These are phyloP conservation scores for Beauveria medogensis DNA, from an alignment of 2,329 filamentous ascomycete species.

Conservation along the genomic window DNA sequence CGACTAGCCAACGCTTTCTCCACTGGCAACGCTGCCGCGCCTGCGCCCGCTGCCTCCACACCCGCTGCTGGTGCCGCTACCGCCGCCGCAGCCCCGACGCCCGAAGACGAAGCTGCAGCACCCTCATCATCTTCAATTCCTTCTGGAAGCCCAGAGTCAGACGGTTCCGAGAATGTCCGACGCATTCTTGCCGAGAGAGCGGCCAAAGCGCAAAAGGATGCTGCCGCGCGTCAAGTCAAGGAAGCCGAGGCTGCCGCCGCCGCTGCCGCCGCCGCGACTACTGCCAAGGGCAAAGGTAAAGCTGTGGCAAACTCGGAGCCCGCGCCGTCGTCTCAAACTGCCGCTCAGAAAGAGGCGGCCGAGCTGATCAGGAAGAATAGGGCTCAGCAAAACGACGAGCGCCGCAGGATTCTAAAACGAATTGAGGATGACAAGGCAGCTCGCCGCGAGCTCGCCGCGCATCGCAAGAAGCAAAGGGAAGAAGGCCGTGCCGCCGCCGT, in stretches of 20 bases:
- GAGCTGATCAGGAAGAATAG: constrained; percentile 54
- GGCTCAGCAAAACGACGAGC: constrained; percentile 58
- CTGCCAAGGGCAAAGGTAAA: constrained; percentile 39
- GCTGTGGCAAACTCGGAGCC: constrained; percentile 33
- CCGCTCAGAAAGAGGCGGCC: constrained; percentile 36
- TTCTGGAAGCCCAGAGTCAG: constrained; percentile 17
- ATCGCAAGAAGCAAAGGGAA: constrained; percentile 35
- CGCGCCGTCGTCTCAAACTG: constrained; percentile 20
- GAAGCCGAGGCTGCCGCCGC: constrained; percentile 33
- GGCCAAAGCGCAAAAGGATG: constrained; percentile 33
- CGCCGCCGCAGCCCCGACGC: constrained; percentile 5
- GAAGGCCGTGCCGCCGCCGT: constrained; percentile 20
- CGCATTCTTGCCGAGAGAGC: constrained; percentile 43
- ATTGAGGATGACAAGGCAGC: constrained; percentile 72
- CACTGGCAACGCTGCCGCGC: neutral
- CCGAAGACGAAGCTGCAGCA: constrained; percentile 10
- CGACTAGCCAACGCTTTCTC: constrained; percentile 28
- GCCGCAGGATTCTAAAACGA: constrained; percentile 61
- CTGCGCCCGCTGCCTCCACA: constrained; percentile 13
- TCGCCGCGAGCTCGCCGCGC: constrained; percentile 48
- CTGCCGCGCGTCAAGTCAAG: constrained; percentile 39
- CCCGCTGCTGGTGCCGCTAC: constrained; percentile 11
- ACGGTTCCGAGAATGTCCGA: constrained; percentile 26
- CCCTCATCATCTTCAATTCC: constrained; percentile 16
- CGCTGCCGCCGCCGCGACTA: neutral